phyloP scores from a whole-genome alignment of 1,139 yeast genomes.

The Komagataea norvegica region DNA sequence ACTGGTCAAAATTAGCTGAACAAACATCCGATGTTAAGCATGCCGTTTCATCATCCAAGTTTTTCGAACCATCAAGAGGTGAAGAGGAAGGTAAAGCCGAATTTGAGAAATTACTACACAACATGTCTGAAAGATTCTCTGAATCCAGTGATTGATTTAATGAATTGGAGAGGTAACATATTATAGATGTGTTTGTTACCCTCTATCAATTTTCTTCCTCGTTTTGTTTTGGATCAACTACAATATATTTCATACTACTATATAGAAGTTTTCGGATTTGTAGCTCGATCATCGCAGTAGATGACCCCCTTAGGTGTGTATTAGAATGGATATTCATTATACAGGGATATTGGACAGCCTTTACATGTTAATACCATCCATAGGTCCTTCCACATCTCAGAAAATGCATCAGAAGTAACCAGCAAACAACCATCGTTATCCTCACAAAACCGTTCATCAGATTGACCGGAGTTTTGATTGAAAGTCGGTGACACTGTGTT shows the following conservation, averaged over 20 bases:
- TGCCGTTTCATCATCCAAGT: slow-evolving; percentile 89
- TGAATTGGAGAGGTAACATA: no score
- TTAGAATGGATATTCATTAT: no score
- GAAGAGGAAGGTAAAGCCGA: slow-evolving; percentile 69
- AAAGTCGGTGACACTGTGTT: background rate
- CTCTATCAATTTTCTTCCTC: no score
- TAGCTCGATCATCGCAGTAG: no score
- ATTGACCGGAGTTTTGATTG: background rate
- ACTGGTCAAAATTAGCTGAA: slow-evolving; percentile 89
- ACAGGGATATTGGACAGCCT: no score
- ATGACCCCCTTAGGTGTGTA: no score
- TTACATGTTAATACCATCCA: slow-evolving; percentile 1
- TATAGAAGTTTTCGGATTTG: no score
- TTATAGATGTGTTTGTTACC: no score
- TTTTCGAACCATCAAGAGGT: slow-evolving; percentile 93
- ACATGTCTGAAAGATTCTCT: slow-evolving; percentile 85
- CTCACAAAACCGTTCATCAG: slow-evolving; percentile 1
- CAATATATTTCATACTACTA: no score
- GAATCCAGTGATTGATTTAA: slow-evolving; percentile 80
- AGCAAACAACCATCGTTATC: slow-evolving; percentile 12
- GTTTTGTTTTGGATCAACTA: no score
- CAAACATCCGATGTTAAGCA: slow-evolving; percentile 88
- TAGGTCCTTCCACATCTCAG: slow-evolving; percentile 14
- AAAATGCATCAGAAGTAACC: background rate
- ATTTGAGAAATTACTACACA: slow-evolving; percentile 68